Percentiles rank a stretch among this genome's conserved stretches.
Evolutionary conservation across 225 moss, liverwort and hornwort genomes (phyloP).

Genomic region (Sphagnum tenellum): DNA sequence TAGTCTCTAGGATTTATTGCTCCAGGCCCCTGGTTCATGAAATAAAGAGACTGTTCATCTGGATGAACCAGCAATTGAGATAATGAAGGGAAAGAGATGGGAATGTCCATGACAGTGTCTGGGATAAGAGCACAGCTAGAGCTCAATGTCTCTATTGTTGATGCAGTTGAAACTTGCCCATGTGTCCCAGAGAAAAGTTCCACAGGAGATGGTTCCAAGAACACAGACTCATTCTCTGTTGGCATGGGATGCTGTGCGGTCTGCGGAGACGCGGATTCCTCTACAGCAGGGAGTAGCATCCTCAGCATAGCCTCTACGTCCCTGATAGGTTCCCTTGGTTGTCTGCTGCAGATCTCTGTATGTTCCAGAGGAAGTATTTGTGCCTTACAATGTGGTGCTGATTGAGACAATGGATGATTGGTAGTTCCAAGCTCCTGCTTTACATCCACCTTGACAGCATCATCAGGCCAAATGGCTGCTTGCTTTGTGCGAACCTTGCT

Average conservation of each 20-base stretch:
- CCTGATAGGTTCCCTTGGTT: no score
- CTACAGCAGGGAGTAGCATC: conserved; percentile 2
- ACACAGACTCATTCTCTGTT: neutral
- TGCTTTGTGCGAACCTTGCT: conserved; percentile 1
- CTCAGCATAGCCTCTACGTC: conserved; percentile 3
- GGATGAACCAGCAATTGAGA: no score
- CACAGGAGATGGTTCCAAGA: neutral
- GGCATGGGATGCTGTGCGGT: neutral
- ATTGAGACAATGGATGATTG: no score
- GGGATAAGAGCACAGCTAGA: neutral
- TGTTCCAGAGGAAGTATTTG: no score
- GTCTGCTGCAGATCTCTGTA: no score
- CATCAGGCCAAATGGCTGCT: conserved; percentile 6
- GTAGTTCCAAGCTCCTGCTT: neutral
- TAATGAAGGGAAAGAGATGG: no score
- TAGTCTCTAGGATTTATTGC: neutral
- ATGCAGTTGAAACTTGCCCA: no score
- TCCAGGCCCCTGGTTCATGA: neutral
- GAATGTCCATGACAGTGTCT: no score
- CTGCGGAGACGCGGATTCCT: neutral
- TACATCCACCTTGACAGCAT: neutral
- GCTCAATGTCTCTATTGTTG: neutral
- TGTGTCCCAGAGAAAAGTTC: neutral
- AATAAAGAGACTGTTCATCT: no score
- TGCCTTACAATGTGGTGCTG: no score